These are phyloP conservation scores for Fusarium xylarioides DNA, from an alignment of 2,329 filamentous ascomycete species.

Conservation along the genomic window DNA sequence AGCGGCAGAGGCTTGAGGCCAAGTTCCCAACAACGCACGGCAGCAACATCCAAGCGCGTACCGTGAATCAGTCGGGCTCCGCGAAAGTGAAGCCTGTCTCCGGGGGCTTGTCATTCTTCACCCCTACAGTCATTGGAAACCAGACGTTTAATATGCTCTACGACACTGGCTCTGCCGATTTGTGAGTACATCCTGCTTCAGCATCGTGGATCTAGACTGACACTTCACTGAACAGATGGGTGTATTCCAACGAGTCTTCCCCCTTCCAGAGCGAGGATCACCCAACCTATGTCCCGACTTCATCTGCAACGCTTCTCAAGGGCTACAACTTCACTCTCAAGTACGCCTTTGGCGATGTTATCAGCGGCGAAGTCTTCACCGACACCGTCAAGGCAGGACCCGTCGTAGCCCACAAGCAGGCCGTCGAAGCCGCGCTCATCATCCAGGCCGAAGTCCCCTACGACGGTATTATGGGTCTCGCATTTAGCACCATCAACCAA, in stretches of 20 bases:
- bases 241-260: not conserved
- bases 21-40: not conserved
- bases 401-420: not conserved
- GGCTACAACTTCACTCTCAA: not conserved
- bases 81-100: not conserved
- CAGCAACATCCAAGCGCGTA: fast-evolving
- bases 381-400: not conserved
- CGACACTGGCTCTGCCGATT: not conserved
- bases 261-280: not conserved
- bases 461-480: not conserved
- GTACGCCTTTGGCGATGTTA: not conserved
- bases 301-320: not conserved
- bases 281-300: not conserved
- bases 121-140: not conserved
- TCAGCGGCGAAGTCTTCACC: not conserved
- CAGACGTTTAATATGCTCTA: not conserved
- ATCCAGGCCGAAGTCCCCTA: fast-evolving
- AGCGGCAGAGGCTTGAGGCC: not conserved
- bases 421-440: not conserved
- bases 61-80: not conserved
- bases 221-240: fast-evolving
- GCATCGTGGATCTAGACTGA: fast-evolving
- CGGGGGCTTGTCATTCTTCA: not conserved
- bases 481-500: not conserved
- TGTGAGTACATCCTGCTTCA: not conserved